These are phyloP conservation scores for Colletotrichum abscissum DNA, from an alignment of 2,329 filamentous ascomycete species.

Conservation along the genomic window DNA sequence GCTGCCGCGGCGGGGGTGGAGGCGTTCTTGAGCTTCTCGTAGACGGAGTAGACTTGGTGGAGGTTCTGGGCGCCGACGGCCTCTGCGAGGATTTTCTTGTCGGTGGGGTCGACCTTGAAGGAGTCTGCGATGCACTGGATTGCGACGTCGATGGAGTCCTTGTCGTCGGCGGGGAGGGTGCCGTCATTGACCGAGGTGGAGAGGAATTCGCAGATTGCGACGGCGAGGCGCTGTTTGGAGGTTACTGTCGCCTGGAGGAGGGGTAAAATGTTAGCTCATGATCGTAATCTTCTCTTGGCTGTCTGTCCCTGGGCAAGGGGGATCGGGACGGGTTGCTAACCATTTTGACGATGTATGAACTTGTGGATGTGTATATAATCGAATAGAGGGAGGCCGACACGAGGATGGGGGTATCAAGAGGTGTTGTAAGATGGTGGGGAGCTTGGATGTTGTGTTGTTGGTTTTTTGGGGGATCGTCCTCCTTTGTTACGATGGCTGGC, in stretches of 20 bases:
- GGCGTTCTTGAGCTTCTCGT: slow-evolving; percentile 87
- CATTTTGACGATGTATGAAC: slow-evolving; percentile 20
- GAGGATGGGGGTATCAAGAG: not conserved
- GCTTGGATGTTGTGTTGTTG: slow-evolving; percentile 13
- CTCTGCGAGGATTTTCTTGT: slow-evolving; percentile 77
- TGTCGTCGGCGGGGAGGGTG: slow-evolving; percentile 87
- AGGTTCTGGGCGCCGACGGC: slow-evolving; percentile 90
- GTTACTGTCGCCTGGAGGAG: slow-evolving; percentile 52
- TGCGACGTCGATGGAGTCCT: slow-evolving; percentile 93
- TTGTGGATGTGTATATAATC: slow-evolving; percentile 1
- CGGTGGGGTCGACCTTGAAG: slow-evolving; percentile 91
- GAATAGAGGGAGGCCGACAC: not conserved
- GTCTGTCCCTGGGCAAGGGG: not conserved
- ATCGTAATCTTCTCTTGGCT: not conserved
- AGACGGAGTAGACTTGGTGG: slow-evolving; percentile 91
- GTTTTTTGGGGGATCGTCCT: not conserved
- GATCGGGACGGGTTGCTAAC: not conserved
- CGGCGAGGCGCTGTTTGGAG: slow-evolving; percentile 86
- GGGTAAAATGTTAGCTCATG: not conserved
- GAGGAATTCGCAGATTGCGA: slow-evolving; percentile 97
- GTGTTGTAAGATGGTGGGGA: not conserved
- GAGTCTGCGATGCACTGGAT: slow-evolving; percentile 93
- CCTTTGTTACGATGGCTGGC: not conserved
- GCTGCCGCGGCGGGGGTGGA: slow-evolving; percentile 43
- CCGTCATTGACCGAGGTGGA: slow-evolving; percentile 86